Evolutionary conservation across 805 yeast species (phyloP).

Genomic region (Starmerella apis): DNA sequence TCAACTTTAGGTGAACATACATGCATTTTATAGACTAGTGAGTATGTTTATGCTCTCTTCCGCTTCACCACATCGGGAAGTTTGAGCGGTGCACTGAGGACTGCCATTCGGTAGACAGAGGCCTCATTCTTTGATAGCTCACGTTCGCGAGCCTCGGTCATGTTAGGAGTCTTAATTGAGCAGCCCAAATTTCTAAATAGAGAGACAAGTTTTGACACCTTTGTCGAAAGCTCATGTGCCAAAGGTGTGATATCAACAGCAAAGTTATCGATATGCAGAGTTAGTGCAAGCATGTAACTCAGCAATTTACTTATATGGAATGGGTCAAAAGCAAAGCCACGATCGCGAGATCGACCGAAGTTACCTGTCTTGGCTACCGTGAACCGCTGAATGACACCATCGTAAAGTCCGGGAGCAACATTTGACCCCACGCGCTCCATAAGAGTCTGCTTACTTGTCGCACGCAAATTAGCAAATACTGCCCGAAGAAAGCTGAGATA

Average conservation of each 20-base stretch:
- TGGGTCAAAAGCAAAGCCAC: conserved; percentile 75
- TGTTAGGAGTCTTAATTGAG: conserved; percentile 54
- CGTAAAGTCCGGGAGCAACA: conserved; percentile 64
- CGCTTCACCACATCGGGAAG: conserved; percentile 67
- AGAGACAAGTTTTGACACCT: conserved; percentile 58
- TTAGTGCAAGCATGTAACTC: conserved; percentile 61
- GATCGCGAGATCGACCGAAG: conserved; percentile 64
- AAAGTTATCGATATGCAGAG: conserved; percentile 67
- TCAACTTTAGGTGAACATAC: too few relatives aligned
- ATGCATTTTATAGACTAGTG: too few relatives aligned
- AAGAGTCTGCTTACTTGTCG: conserved; percentile 48
- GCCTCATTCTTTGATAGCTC: conserved; percentile 30
- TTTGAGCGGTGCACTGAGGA: conserved; percentile 77
- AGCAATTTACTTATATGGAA: conserved; percentile 75
- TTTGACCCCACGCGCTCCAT: conserved; percentile 47
- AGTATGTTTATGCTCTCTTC: not conserved
- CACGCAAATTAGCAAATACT: conserved; percentile 62
- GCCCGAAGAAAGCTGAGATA: conserved; percentile 74
- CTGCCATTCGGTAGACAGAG: conserved; percentile 64
- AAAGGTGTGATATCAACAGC: conserved; percentile 66
- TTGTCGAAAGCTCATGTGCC: conserved; percentile 72
- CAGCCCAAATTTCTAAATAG: conserved; percentile 80
- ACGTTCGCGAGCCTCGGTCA: conserved; percentile 31
- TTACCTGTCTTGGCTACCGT: conserved; percentile 51
- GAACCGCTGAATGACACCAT: conserved; percentile 61